phyloP scores from a whole-genome alignment of 208 protist genomes.

The Wallacemonas sp. region DNA sequence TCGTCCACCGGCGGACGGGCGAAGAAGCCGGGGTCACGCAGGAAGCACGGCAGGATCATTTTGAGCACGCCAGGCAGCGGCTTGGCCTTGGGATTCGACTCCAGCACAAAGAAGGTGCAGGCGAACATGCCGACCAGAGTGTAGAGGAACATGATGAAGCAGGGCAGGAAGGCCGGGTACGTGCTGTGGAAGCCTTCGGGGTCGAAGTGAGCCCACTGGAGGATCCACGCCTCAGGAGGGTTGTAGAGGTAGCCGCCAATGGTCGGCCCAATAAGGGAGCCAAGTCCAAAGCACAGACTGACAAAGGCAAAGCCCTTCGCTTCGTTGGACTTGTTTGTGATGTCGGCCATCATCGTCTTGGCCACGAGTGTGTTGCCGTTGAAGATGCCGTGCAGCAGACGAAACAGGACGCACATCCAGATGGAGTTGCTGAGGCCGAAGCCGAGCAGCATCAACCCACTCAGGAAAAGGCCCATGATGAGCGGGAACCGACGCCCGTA shows the following conservation, averaged over 20 bases:
- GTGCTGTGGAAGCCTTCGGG: slow-evolving; percentile 38
- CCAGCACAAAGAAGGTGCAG: slow-evolving; percentile 56
- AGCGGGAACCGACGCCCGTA: slow-evolving; percentile 59
- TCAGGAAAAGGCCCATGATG: slow-evolving; percentile 56
- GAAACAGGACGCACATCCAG: slow-evolving; percentile 43
- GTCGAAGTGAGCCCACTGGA: slow-evolving; percentile 37
- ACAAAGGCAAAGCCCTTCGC: slow-evolving; percentile 95
- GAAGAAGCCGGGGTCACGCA: slow-evolving; percentile 28
- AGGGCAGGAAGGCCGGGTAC: slow-evolving; percentile 57
- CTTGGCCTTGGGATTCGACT: slow-evolving; percentile 61
- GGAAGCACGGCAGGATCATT: slow-evolving; percentile 31
- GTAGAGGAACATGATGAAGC: slow-evolving; percentile 53
- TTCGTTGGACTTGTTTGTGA: slow-evolving; percentile 69
- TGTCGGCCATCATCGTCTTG: slow-evolving; percentile 82
- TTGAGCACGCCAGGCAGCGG: slow-evolving; percentile 40
- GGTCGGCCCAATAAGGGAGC: slow-evolving; percentile 58
- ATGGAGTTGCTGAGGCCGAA: slow-evolving; percentile 69
- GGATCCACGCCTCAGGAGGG: slow-evolving; percentile 25
- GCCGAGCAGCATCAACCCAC: slow-evolving; percentile 60
- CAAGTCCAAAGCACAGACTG: slow-evolving; percentile 82
- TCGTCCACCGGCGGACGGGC: slow-evolving; percentile 26
- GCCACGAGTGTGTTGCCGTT: slow-evolving; percentile 81
- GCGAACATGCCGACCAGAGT: slow-evolving; percentile 51
- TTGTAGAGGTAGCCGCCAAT: slow-evolving; percentile 73
- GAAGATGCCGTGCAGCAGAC: slow-evolving; percentile 67